Evolutionary conservation across 2,329 filamentous ascomycete genomes (phyloP), one percentile per base, ranked within the genome.

Genomic region (Aspergillus versicolor): DNA sequence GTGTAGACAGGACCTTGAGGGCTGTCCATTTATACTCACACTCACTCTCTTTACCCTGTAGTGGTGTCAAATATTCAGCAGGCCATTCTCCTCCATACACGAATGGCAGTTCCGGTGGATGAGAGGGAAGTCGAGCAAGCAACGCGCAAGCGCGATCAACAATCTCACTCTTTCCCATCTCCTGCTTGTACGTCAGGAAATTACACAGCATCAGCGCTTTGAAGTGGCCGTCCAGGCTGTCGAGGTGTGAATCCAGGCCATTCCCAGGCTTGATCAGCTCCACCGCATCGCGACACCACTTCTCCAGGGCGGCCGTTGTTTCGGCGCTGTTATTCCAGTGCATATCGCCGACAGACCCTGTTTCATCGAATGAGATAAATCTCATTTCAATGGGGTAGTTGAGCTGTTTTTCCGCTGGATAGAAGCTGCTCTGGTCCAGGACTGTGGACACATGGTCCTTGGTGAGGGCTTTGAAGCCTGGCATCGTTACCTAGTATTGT

Each of bases 301-400:
- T 42, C 17, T 43, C 53, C 15, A 56, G 32, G 11, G 32, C 32
- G 6, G 48, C 57, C 13, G 56, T 56, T 9, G 42, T 59, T 15
- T 59, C 53, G n/a, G 11, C 9, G 12, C 5, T 38, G 24, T 11
- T 43, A 32, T 56, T 41, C 42, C 30, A 15, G 15, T n/a, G 27
- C 9, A 42, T 4, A 27, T 56, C 43, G 15, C 27, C 45, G 3
- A 27, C 12, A 27, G 52, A 47, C n/a, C 52, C 57, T 43, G 34
- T 48, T 24, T 56, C 24, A n/a, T 22, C 38, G 9, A 56, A 59
- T 13, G 27, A 19, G 24, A 13, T 19, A 24, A 59, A 59, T 22
- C 52, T 27, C 52, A 59, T 59, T 47, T 59, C 57, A 38, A 59
- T 59, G n/a, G 57, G 52, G 30, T 21, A 56, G 57, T 8, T 53